Percentiles rank a stretch among this genome's conserved stretches.
phyloP scores from a whole-genome alignment of 2,329 filamentous ascomycete genomes.

The Nectriaceae sp. region DNA sequence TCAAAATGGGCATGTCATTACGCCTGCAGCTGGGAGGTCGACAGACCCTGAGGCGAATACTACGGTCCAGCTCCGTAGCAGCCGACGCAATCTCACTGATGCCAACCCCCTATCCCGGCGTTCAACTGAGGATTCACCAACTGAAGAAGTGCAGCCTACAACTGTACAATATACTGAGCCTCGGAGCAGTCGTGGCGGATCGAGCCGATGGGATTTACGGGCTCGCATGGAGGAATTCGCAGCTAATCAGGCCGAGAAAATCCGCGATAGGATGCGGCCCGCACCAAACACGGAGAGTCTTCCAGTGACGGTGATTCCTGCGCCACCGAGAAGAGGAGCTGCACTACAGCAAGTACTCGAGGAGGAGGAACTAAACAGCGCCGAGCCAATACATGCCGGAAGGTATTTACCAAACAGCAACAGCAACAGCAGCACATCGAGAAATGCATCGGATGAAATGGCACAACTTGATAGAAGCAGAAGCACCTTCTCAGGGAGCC shows the following conservation, averaged over 20 bases:
- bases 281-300: slow-evolving; percentile 56
- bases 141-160: slow-evolving; percentile 1
- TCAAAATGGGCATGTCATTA: slow-evolving; percentile 23
- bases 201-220: slow-evolving; percentile 56
- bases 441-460: slow-evolving; percentile 23
- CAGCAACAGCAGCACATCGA: slow-evolving; percentile 27
- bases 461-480: slow-evolving; percentile 21
- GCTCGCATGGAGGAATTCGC: slow-evolving; percentile 62
- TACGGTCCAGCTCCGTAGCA: slow-evolving; percentile 23
- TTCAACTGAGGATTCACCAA: slow-evolving; percentile 5
- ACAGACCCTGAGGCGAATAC: slow-evolving; percentile 32
- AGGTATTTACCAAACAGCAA: slow-evolving; percentile 12
- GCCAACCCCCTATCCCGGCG: slow-evolving; percentile 14
- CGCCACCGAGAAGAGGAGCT: slow-evolving; percentile 58
- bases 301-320: slow-evolving; percentile 62
- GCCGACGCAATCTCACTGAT: slow-evolving; percentile 29
- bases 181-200: slow-evolving; percentile 16
- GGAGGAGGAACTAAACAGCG: slow-evolving; percentile 46
- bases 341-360: slow-evolving; percentile 59
- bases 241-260: slow-evolving; percentile 59
- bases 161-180: slow-evolving; percentile 6
- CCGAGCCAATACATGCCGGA: slow-evolving; percentile 1
- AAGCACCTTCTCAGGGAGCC: slow-evolving; percentile 24
- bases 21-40: slow-evolving; percentile 13
- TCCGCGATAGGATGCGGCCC: slow-evolving; percentile 58